Conservation (phyloP, 2,329 filamentous ascomycete species). For the Diaporthe amygdali region DNA sequence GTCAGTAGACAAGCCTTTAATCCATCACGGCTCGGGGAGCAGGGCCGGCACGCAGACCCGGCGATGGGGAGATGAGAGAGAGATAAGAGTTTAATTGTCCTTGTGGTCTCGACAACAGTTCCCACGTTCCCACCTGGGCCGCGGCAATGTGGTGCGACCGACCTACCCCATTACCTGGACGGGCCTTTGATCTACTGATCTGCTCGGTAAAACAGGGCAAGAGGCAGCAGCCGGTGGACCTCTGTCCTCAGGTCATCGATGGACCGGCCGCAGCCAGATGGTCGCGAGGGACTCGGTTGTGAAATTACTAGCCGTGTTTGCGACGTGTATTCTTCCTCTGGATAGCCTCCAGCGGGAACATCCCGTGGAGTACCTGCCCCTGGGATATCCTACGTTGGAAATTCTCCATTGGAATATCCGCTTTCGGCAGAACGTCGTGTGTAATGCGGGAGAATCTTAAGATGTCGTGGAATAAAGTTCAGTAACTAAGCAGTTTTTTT, state of each 20-base stretch:
- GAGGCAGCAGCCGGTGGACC: neutral
- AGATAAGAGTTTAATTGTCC: slow-evolving; percentile 13
- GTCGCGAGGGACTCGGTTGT: slow-evolving; percentile 15
- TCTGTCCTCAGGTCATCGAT: neutral
- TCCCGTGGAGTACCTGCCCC: neutral
- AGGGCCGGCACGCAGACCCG: neutral
- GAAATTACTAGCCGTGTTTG: neutral
- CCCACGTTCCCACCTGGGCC: neutral
- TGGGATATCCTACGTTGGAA: neutral
- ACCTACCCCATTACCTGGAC: neutral
- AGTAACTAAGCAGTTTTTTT: neutral
- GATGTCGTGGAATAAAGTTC: neutral
- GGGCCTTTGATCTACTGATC: slow-evolving; percentile 13
- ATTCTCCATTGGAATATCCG: neutral
- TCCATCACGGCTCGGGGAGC: neutral
- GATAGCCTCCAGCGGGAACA: neutral
- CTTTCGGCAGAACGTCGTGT: neutral
- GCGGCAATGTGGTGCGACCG: neutral
- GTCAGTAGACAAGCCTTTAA: neutral
- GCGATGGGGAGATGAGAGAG: neutral
- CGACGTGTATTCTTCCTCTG: neutral
- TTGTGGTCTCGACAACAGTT: neutral
- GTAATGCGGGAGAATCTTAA: neutral
- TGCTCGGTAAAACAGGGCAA: slow-evolving; percentile 15
- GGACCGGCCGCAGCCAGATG: neutral